Conservation (phyloP, 805 yeast genomes). For the Suhomyces emberorum region DNA sequence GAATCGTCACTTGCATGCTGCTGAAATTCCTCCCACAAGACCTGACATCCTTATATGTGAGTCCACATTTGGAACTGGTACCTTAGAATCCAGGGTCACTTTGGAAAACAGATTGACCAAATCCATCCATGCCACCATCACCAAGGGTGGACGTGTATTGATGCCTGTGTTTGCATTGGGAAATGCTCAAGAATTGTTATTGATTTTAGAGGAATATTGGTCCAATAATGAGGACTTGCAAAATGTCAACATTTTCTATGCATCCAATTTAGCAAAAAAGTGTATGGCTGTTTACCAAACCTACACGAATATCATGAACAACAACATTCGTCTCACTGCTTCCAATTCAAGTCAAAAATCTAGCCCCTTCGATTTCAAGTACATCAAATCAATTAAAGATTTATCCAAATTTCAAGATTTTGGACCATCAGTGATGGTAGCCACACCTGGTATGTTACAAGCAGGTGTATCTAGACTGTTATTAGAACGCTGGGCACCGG, state of each 20-base stretch:
- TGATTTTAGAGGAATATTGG: conserved; percentile 96
- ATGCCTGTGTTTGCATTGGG: conserved; percentile 96
- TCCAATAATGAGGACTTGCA: conserved; percentile 76
- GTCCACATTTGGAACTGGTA: conserved; percentile 96
- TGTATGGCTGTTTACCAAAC: conserved; percentile 98
- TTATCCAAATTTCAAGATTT: conserved; percentile 86
- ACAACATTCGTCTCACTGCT: conserved; percentile 67
- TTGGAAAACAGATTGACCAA: conserved; percentile 80
- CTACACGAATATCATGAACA: conserved; percentile 96
- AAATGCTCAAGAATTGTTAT: conserved; percentile 88
- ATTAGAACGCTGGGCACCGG: conserved; percentile 96
- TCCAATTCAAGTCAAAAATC: conserved; percentile 28
- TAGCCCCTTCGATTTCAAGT: conserved; percentile 89
- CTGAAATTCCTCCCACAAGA: conserved; percentile 83
- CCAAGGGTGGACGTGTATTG: conserved; percentile 86
- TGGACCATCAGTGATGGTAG: conserved; percentile 94
- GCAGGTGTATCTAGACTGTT: conserved; percentile 91
- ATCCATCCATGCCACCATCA: conserved; percentile 76
- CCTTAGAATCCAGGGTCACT: conserved; percentile 86
- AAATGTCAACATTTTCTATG: conserved; percentile 80
- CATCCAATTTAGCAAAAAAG: conserved; percentile 88
- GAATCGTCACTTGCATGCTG: conserved; percentile 91
- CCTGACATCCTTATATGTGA: conserved; percentile 93
- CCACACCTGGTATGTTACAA: conserved; percentile 98
- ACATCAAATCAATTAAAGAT: conserved; percentile 72